A percentile compares a stretch with the other conserved stretches of the same genome.
These are phyloP conservation scores for Cystobasidiaceae sp. DNA, from an alignment of 1,284 basidiomycete genomes.

Conservation along the genomic window DNA sequence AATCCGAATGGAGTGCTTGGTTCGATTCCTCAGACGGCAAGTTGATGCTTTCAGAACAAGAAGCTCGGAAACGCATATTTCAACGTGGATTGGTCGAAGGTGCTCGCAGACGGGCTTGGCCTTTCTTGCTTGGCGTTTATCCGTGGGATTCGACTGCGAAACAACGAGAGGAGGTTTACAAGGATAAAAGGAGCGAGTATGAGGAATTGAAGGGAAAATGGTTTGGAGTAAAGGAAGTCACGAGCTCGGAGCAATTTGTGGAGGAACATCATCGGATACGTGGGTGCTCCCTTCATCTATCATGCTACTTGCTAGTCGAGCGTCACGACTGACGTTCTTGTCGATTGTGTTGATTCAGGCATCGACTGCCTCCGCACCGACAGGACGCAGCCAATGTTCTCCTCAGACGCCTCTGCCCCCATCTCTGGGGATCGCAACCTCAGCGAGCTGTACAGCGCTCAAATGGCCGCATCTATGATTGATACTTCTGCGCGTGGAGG, in stretches of 20 bases:
- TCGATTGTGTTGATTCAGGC: conserved; percentile 77
- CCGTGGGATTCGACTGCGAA: conserved; percentile 59
- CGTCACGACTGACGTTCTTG: conserved; percentile 43
- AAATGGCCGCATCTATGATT: conserved; percentile 24
- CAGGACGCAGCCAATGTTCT: conserved; percentile 78
- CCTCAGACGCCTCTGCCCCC: conserved; percentile 40
- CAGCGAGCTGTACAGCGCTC: conserved; percentile 8
- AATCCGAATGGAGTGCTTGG: conserved; percentile 64
- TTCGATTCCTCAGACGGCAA: conserved; percentile 56
- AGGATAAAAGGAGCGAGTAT: conserved; percentile 65
- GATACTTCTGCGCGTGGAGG: conserved; percentile 12
- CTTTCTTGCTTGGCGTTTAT: conserved; percentile 76
- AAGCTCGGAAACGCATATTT: conserved; percentile 70
- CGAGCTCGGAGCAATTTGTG: conserved; percentile 40
- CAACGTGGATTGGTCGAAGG: conserved; percentile 60
- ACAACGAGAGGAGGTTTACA: conserved; percentile 51
- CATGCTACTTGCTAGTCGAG: neutral
- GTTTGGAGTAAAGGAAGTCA: conserved; percentile 67
- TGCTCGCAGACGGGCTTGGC: conserved; percentile 73
- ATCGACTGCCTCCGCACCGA: conserved; percentile 98
- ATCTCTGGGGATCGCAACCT: conserved; percentile 13
- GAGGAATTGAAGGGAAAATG: conserved; percentile 66
- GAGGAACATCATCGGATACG: conserved; percentile 45
- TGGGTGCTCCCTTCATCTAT: neutral
- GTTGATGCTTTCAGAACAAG: conserved; percentile 60